Percentiles rank a stretch among this genome's conserved stretches.
Evolutionary conservation across 805 yeast species (phyloP).

Genomic region (Ogataea pini): DNA sequence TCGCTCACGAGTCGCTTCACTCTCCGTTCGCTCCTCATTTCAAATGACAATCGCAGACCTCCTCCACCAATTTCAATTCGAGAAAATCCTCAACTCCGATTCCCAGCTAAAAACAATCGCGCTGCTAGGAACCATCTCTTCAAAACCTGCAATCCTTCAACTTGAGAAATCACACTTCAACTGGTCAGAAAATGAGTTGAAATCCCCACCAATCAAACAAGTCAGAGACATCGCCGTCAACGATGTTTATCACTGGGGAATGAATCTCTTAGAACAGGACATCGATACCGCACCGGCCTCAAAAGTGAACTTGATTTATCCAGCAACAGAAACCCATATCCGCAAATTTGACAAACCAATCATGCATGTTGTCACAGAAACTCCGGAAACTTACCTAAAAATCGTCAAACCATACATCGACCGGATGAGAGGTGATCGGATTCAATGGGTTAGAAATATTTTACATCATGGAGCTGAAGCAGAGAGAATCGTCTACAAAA

Average conservation of each 20-base stretch:
- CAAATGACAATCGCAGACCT: slow-evolving; percentile 29
- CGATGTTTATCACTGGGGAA: slow-evolving; percentile 86
- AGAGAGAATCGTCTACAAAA: slow-evolving; percentile 72
- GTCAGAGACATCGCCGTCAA: slow-evolving; percentile 56
- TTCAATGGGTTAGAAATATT: slow-evolving; percentile 90
- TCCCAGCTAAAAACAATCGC: slow-evolving; percentile 68
- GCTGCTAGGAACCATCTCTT: slow-evolving; percentile 66
- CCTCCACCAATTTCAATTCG: slow-evolving; percentile 45
- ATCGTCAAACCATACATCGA: slow-evolving; percentile 75
- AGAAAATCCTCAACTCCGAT: slow-evolving; percentile 52
- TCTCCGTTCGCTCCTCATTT: not conserved
- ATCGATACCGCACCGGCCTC: slow-evolving; percentile 54
- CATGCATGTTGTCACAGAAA: slow-evolving; percentile 68
- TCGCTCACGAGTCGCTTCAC: not conserved
- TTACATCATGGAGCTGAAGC: slow-evolving; percentile 79
- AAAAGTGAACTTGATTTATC: slow-evolving; percentile 77
- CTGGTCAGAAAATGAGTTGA: slow-evolving; percentile 31
- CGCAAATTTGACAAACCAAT: slow-evolving; percentile 66
- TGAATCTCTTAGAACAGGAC: slow-evolving; percentile 49
- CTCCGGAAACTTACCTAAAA: slow-evolving; percentile 69
- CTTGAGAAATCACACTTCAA: slow-evolving; percentile 73
- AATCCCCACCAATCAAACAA: slow-evolving; percentile 20
- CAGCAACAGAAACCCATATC: slow-evolving; percentile 87
- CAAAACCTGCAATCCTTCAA: slow-evolving; percentile 63
- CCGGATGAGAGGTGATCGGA: slow-evolving; percentile 71